These are phyloP conservation scores for Aquilaria yunnanensis DNA, from an alignment of 345 rosid species.

Conservation along the genomic window DNA sequence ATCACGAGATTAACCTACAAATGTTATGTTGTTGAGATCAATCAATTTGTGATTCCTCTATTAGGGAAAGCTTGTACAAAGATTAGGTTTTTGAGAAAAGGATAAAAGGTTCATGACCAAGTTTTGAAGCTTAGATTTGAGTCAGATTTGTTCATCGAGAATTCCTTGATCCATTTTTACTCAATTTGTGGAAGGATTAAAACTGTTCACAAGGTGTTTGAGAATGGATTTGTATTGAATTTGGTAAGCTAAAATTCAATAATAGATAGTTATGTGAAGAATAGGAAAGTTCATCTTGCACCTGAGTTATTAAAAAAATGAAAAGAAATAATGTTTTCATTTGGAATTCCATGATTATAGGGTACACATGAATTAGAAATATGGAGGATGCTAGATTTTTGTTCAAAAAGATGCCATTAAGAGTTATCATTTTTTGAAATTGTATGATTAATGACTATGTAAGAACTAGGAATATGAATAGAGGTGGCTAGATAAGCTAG, in stretches of 20 bases:
- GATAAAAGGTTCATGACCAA: slow-evolving; percentile 31
- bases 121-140: slow-evolving; percentile 27
- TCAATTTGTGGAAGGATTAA: slow-evolving; percentile 26
- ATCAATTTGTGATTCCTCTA: slow-evolving; percentile 52
- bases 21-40: slow-evolving; percentile 20
- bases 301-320: slow-evolving; percentile 53
- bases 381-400: slow-evolving; percentile 38
- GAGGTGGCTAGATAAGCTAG: too few species aligned
- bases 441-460: slow-evolving; percentile 51
- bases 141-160: slow-evolving; percentile 38
- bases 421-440: slow-evolving; percentile 54
- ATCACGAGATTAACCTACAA: too few species aligned
- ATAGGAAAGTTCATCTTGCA: slow-evolving; percentile 30
- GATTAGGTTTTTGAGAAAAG: slow-evolving; percentile 33
- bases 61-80: slow-evolving; percentile 40
- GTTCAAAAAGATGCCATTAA: slow-evolving; percentile 40
- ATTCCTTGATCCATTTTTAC: slow-evolving; percentile 40
- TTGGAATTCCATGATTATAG: slow-evolving; percentile 62
- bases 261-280: slow-evolving; percentile 9
- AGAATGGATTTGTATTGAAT: slow-evolving; percentile 31
- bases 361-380: slow-evolving; percentile 30
- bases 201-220: slow-evolving; percentile 36
- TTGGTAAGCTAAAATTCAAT: slow-evolving; percentile 53
- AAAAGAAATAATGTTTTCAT: slow-evolving; percentile 37
- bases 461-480: slow-evolving; percentile 23